Conservation (phyloP, 768 basidiomycete species). For the Dendrothele bispora region DNA sequence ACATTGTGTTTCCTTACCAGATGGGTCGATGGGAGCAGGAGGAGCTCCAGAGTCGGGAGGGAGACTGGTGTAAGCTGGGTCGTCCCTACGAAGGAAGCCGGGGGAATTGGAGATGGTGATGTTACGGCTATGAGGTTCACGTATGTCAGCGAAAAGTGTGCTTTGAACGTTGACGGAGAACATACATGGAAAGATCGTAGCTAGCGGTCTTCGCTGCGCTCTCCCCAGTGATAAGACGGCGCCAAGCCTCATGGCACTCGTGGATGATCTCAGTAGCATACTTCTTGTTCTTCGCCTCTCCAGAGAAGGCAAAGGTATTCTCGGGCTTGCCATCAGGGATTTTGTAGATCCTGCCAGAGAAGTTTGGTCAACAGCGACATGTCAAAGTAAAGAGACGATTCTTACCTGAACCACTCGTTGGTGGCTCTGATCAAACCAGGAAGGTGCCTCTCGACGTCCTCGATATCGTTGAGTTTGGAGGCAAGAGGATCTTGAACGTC, state of each 20-base stretch:
- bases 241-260: conserved; percentile 99
- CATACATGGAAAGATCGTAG: conserved; percentile 87
- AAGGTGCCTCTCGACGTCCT: conserved; percentile 97
- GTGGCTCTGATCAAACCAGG: conserved; percentile 96
- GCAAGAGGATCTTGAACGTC: conserved; percentile 96
- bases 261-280: conserved; percentile 99
- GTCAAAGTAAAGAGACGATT: conserved; percentile 1
- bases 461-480: conserved; percentile 95
- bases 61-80: conserved; percentile 61
- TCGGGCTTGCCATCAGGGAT: conserved; percentile 95
- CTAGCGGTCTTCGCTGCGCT: conserved; percentile 65
- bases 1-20: conserved; percentile 55
- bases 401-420: conserved; percentile 97
- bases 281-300: conserved; percentile 99
- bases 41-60: conserved; percentile 82
- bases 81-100: conserved; percentile 61
- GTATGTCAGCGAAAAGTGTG: conserved; percentile 6
- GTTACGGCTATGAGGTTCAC: conserved; percentile 71
- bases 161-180: not conserved
- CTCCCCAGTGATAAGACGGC: conserved; percentile 85
- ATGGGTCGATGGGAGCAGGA: conserved; percentile 87
- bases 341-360: conserved; percentile 77
- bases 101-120: conserved; percentile 74
- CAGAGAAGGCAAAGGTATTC: conserved; percentile 98
- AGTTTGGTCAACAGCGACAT: conserved; percentile 5